Base-by-base conservation (phyloP, 1,139 yeast genomes). In the Tardiomyces blankii region DNA sequence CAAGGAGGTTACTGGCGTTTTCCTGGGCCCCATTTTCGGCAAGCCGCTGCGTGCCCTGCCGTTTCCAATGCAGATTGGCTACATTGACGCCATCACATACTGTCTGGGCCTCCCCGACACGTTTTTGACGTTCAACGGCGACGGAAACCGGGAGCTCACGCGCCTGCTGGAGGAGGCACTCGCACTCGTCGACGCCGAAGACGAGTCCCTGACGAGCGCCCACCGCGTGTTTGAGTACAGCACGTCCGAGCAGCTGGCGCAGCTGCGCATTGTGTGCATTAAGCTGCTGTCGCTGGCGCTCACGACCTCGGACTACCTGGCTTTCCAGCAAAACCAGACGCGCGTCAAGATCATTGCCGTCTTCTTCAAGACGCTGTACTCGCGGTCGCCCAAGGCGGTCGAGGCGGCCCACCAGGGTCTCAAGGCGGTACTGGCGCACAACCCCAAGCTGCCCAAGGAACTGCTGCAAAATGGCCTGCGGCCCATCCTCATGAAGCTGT, bases 61-160 rank as follows among this genome's bases (percentile, higher is more conserved):
- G 0, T 91, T 93, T 68, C 94, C 96, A 2, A 91, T 89, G 96
- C 98, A 93, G 66, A 91, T 93, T 48, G 98, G 98, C 32, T 89
- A 91, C 62, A 88, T 93, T 50, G 98, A 91, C 65, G 98, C 97
- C 1, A 86, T 93, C 13, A 81, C 95, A 0, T 93, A 82, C 62
- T 91, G 97, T 58, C 69, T 93, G 50, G 79, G 82, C 1, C 71
- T 91, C 43, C 91, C 86, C 8, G 78, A 84, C 50, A 77, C 95
- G 0, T 88, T 91, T 56, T 68, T 91, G 54, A 82, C 83, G 9
- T 89, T 87, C 61, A 86, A 85, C 54, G 97, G 89, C 47, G 25
- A 21, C 7, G 25, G 25, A 5, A 21, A 21, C 7, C 25, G 25
- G 4, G 97, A 91, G 58, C 67, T 93, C 50, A 83, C 83, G 50